These are phyloP conservation scores for Globisporangium sylvaticum DNA, from an alignment of 352 stramenopile genomes.

Conservation along the genomic window DNA sequence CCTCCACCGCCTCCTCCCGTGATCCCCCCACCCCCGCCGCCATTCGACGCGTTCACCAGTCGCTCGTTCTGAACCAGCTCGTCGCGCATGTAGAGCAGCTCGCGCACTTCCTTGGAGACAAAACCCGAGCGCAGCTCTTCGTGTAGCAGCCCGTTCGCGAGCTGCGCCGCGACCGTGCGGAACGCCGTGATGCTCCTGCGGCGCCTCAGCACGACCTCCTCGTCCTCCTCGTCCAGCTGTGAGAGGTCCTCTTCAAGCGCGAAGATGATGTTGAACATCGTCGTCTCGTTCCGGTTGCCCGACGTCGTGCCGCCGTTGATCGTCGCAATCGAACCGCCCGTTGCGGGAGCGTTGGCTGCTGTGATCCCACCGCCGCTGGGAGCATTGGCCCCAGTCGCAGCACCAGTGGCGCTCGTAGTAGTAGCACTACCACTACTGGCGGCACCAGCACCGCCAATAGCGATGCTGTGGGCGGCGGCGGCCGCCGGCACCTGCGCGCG, in stretches of 20 bases:
- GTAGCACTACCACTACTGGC: neutral
- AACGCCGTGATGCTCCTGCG: constrained; percentile 48
- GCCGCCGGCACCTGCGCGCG: constrained; percentile 17
- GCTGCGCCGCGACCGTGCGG: constrained; percentile 59
- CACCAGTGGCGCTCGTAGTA: neutral
- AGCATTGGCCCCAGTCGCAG: neutral
- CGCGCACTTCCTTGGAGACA: constrained; percentile 70
- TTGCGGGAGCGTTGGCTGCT: neutral
- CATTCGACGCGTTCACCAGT: constrained; percentile 21
- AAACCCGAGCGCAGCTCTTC: constrained; percentile 80
- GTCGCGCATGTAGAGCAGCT: constrained; percentile 76
- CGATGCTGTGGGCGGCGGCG: neutral
- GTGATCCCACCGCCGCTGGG: neutral
- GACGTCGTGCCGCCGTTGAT: constrained; percentile 14
- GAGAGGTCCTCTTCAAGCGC: constrained; percentile 51
- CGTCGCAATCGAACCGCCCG: neutral
- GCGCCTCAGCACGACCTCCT: constrained; percentile 29
- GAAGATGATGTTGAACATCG: constrained; percentile 90
- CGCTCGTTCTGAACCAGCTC: constrained; percentile 73
- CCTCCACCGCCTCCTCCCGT: constrained; percentile 18
- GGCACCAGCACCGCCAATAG: neutral
- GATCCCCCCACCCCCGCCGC: neutral
- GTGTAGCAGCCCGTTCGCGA: constrained; percentile 78
- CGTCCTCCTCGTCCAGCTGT: constrained; percentile 25
- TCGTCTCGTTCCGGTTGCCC: constrained; percentile 50